Base-by-base conservation (phyloP, 208 protist species). In the Sergeia podlipaevii region DNA sequence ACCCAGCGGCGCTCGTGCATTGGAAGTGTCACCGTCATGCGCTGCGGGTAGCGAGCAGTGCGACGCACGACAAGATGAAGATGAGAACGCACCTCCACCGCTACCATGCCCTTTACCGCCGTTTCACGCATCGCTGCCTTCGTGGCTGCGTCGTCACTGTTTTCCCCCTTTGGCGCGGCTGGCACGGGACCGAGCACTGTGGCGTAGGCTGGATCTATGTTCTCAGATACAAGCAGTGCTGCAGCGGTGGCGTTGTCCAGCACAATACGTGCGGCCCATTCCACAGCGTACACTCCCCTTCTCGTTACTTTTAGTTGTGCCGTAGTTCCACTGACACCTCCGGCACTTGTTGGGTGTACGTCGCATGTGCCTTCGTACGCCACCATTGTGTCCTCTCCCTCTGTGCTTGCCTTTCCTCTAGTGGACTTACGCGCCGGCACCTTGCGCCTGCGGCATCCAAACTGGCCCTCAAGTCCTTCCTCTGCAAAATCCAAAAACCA, bases 1-100 rank as follows among this genome's bases (percentile, higher is more conserved):
- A 38, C 21, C 58, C 70, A 74, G 15, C 55, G 74, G 0, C 62
- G 64, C 26, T 57, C 62, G 61, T 90, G 72, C 88, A 95, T 95
- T 28, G 88, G 81, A 15, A 95, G 57, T 44, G 72, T 57, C 5
- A 91, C 44, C 6, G 39, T 29, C 4, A 90, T 51, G 27, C 42
- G 33, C 4, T 38, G 21, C 18, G 82, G 87, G 41, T 80, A 72
- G 34, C 52, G 60, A 1, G 70, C 56, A 34, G 80, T 60, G 6
- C 87, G 87, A 15, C 80, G 87, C 24, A 89, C 78, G 5, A 94
- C 58, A 7, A 89, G 28, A 4, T 75, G 74, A 6, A 59, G 29
- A 24, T 50, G 62, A 15, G 87, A 94, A 17, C 45, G 60, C 28
- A 94, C 60, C 55, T 80, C 70, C 2, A 93, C 5, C 21, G 65